Percentiles rank a stretch among this genome's conserved stretches.
phyloP scores from a whole-genome alignment of 2,329 filamentous ascomycete genomes.

The Neonectria sp. region DNA sequence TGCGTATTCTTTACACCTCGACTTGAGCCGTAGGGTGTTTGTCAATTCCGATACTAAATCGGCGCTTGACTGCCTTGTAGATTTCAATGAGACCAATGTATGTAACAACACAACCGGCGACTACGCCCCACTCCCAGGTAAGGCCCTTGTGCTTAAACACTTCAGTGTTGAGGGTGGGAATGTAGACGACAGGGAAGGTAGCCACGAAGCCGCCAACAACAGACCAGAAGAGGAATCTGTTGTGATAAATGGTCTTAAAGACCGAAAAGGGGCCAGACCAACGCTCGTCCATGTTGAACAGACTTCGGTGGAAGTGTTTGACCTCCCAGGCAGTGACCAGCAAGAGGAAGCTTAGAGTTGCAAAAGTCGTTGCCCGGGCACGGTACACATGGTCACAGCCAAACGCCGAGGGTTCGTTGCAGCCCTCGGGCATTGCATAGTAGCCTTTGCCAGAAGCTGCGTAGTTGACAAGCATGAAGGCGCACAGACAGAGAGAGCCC shows the following conservation, averaged over 20 bases:
- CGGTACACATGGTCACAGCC: constrained; percentile 72
- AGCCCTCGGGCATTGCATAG: constrained; percentile 66
- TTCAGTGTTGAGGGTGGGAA: constrained; percentile 74
- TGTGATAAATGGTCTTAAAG: constrained; percentile 75
- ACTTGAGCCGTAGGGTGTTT: constrained; percentile 36
- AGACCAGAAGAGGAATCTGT: constrained; percentile 77
- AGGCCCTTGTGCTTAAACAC: constrained; percentile 81
- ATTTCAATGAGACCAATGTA: constrained; percentile 76
- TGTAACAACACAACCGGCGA: constrained; percentile 69
- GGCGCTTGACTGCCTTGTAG: constrained; percentile 79
- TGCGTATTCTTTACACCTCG: constrained; percentile 38
- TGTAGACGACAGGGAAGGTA: constrained; percentile 76
- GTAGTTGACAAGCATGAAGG: constrained; percentile 74
- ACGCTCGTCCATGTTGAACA: constrained; percentile 76
- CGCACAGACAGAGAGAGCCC: constrained; percentile 72
- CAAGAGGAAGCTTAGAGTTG: constrained; percentile 77
- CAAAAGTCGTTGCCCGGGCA: constrained; percentile 78
- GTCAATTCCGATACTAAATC: constrained; percentile 55
- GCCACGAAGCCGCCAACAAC: constrained; percentile 72
- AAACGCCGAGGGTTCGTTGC: constrained; percentile 68
- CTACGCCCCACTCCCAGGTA: constrained; percentile 81
- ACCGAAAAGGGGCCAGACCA: constrained; percentile 66
- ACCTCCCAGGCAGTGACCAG: constrained; percentile 82
- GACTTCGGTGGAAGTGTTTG: constrained; percentile 77
- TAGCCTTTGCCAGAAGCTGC: constrained; percentile 60